Conservation (phyloP, 441 rosid genomes). For the Adansonia grandidieri region DNA sequence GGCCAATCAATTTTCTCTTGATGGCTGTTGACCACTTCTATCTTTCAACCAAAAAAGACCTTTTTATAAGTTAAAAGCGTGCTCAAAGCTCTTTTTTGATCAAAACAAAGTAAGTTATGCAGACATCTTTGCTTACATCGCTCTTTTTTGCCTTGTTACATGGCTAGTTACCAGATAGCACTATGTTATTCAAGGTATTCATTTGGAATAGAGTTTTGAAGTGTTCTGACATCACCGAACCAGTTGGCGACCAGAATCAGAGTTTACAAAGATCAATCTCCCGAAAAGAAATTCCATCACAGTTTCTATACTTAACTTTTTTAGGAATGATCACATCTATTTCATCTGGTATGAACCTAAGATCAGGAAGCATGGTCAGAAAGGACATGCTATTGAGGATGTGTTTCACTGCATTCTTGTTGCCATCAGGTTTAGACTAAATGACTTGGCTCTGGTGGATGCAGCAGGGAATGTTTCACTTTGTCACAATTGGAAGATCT, state of each 20-base stretch:
- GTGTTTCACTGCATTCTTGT: no score
- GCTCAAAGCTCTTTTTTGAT: background rate
- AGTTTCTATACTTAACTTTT: no score
- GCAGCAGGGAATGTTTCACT: no score
- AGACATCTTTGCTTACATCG: background rate
- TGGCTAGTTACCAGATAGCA: background rate
- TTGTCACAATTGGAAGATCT: no score
- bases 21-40: background rate
- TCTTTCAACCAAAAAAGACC: conserved; percentile 8
- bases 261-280: background rate
- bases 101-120: background rate
- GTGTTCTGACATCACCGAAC: background rate
- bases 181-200: background rate
- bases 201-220: background rate
- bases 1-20: conserved; percentile 2
- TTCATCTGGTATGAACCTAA: no score
- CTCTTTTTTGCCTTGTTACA: background rate
- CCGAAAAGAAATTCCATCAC: no score
- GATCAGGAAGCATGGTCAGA: no score
- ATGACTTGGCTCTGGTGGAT: no score
- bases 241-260: background rate
- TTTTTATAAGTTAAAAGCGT: background rate
- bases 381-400: no score
- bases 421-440: no score
- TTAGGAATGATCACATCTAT: no score